Evolutionary conservation across 2,329 filamentous ascomycete species (phyloP).

Genomic region (Cladophialophora chaetospira): DNA sequence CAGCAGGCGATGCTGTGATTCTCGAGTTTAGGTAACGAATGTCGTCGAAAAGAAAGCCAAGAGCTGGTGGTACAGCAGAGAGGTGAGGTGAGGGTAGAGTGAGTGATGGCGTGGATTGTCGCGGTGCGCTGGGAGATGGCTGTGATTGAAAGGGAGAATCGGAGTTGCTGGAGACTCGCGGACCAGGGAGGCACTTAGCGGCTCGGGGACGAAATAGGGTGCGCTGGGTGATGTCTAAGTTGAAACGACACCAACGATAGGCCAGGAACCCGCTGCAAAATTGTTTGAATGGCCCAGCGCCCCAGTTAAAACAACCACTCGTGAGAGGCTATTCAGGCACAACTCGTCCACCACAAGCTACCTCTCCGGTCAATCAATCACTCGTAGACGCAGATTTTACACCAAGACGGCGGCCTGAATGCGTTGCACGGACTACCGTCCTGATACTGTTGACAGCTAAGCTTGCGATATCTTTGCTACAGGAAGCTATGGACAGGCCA

Average conservation of each 20-base stretch:
- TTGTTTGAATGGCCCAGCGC: not conserved
- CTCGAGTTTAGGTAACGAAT: conserved; percentile 24
- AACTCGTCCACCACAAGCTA: too few species aligned
- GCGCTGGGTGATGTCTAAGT: conserved; percentile 21
- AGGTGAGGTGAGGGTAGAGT: conserved; percentile 8
- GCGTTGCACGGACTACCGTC: not conserved
- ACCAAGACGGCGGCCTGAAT: not conserved
- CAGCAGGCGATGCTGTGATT: conserved; percentile 14
- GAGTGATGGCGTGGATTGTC: conserved; percentile 19
- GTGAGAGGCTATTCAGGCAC: conserved; percentile 11
- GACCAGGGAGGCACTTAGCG: conserved; percentile 1
- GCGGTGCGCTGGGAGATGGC: conserved; percentile 22
- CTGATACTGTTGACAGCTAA: not conserved
- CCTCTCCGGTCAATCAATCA: not conserved
- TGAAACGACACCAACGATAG: conserved; percentile 25
- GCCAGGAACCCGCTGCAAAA: conserved; percentile 12
- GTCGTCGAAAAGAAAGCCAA: conserved; percentile 17
- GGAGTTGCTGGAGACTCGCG: conserved; percentile 9
- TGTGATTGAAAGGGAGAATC: conserved; percentile 28
- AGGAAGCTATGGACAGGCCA: not conserved
- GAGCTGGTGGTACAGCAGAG: conserved; percentile 15
- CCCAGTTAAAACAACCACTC: conserved; percentile 5
- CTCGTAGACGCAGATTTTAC: not conserved
- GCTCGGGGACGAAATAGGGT: conserved; percentile 1
- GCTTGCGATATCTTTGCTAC: not conserved